Evolutionary conservation across 352 stramenopile species (phyloP), one percentile per base, ranked within the genome.

Genomic region (Phytophthora vignae): DNA sequence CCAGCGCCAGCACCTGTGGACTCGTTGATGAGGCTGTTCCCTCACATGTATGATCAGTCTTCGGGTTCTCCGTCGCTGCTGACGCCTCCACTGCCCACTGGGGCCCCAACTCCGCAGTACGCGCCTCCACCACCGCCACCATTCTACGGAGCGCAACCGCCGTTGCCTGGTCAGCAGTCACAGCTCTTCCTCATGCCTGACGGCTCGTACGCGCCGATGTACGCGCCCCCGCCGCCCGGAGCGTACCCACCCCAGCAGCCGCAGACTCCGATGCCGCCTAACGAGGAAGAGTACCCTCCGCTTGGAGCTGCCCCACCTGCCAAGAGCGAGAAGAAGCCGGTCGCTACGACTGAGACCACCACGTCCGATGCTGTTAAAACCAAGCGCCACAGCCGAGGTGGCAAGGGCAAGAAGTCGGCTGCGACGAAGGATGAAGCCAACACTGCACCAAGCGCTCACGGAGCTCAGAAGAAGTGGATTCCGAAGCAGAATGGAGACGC

Each of bases 1-100:
- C 31, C 73, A n/a, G 40, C 61, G 7, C 17, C 36, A 52, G 38
- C 76, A 25, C 56, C 62, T 17, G 63, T 56, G 27, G 58, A 76
- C 27, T 42, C 72, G 22, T 67, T 85, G 29, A 74, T 82, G 59
- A 66, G 69, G 21, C 60, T 91, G 60, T 93, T 91, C 58, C 84
- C 85, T 7, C 80, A 90, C 67, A 84, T 84, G 40, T 87, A 87
- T 31, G 68, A 68, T 14, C 58, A 78, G 55, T 55, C 66, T 21
- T 21, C 65, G 36, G 60, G 60, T 58, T 25, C 58, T 52, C 40
- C 76, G 60, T 69, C 72, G 12, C 49, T 79, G 9, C 61, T 84
- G 7, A 68, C 80, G 29, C 82, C 75, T 22, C 78, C 77, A 11
- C 42, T 75, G 19, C 67, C 67, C 27, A 62, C 64, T 50, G 67